Base-by-base conservation (phyloP, 495 filamentous ascomycete genomes). In the Aeminium ludgeri region DNA sequence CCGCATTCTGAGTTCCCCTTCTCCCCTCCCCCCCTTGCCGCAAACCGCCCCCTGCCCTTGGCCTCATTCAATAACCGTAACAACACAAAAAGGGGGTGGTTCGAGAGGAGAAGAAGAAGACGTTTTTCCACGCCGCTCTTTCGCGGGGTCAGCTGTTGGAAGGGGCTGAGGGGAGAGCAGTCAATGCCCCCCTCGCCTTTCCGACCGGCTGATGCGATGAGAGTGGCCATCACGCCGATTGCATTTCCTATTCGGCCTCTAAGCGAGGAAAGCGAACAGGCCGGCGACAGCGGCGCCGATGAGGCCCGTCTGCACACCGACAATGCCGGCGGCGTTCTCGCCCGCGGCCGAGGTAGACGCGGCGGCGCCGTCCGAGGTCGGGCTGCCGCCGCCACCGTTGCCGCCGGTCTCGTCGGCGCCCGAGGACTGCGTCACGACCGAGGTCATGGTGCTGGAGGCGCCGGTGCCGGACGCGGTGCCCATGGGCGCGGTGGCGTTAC, bases 261-360 rank as follows among this genome's bases (percentile, higher is more conserved):
- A 49, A 19, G 30, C 46, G 31, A 49, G 37, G 13, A 49, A 18
- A 32, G 40, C 46, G 15, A 44, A 18, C 7, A 43, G 36, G 10
- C 36, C 36, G 16, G 36, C 46, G 20, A 49, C 8, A 1, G 34
- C 46, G 23, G 28, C 46, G 19, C 36, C 31, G n/a, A 19, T 39
- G 10, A 46, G 10, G 13, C 43, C 43, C 6, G 43, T 29, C 7
- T 18, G 16, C 1, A 44, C 19, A 20, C 40, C 20, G 31, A 49
- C n/a, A 1, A 17, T 20, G 4, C 12, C 34, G 11, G 46, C 46
- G 10, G 29, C 41, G 36, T 31, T 31, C 20, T 40, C 40, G 12
- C 30, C 5, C 11, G 34, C 15, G 12, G 28, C 13, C 2, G 43
- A 10, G 6, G 28, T 31, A 7, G 43, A 34, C 1, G 45, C 12